A percentile compares a stretch with the other conserved stretches of the same genome.
phyloP scores from a whole-genome alignment of 108 stramenopile species.

The Epithemia pelagica region DNA sequence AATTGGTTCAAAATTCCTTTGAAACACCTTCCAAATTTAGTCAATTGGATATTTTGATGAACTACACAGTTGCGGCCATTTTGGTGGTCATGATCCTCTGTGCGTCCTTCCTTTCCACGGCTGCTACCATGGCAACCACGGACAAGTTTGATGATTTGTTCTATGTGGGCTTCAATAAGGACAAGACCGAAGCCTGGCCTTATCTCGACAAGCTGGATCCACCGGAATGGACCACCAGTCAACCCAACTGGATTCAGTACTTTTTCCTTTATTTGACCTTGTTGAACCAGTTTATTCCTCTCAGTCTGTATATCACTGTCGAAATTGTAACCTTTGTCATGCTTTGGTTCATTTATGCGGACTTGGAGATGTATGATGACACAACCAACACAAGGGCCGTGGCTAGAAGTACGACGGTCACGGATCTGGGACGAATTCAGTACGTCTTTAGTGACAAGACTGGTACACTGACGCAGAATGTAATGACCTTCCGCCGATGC shows the following conservation, averaged over 20 bases:
- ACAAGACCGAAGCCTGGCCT: constrained; percentile 60
- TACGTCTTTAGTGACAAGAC: constrained; percentile 96
- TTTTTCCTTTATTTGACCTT: constrained; percentile 75
- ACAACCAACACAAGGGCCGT: constrained; percentile 80
- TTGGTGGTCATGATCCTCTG: constrained; percentile 75
- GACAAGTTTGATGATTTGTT: constrained; percentile 44
- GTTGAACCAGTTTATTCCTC: constrained; percentile 83
- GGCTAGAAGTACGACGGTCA: constrained; percentile 79
- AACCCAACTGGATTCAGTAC: constrained; percentile 60
- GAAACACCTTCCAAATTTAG: constrained; percentile 90
- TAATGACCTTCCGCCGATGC: constrained; percentile 96
- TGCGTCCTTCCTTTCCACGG: constrained; percentile 36
- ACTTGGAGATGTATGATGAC: constrained; percentile 87
- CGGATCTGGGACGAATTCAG: constrained; percentile 90
- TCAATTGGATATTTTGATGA: constrained; percentile 78
- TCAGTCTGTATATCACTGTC: constrained; percentile 87
- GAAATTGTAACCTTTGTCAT: constrained; percentile 68
- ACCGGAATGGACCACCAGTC: constrained; percentile 40
- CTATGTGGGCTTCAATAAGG: constrained; percentile 48
- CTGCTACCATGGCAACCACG: constrained; percentile 27
- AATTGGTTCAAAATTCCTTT: constrained; percentile 87
- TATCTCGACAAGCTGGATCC: constrained; percentile 53
- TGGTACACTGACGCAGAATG: constrained; percentile 96
- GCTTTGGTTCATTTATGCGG: constrained; percentile 68
- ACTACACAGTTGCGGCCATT: constrained; percentile 71